Base-by-base conservation (phyloP, 805 yeast species). In the Ogataea zsoltii region DNA sequence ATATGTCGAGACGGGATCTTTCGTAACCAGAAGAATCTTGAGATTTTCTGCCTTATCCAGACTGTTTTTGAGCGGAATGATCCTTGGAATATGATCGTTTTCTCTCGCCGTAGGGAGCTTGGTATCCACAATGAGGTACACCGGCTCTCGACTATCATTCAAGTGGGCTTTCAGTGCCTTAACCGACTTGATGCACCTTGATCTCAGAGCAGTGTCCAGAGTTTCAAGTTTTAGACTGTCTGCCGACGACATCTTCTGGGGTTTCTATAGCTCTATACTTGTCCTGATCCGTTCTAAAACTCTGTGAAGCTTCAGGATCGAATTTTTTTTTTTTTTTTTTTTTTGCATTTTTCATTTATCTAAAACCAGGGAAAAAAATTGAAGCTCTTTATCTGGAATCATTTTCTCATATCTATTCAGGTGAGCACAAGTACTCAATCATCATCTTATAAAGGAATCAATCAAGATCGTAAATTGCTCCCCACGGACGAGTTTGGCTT, bases 1-100 rank as follows among this genome's bases (percentile, higher is more conserved):
- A 55, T 80, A 86, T 6, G 72, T 70, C 4, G 76, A 69, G 4
- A 83, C 77, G 1, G 92, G 91, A 57, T 88, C 94, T 51, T 84
- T 86, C 7, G 92, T 84, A 12, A 88, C 73, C 15, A 88, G 68
- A 3, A 86, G 60, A 4, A 85, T 74, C 17, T 79, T 68, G 40
- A 75, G 68, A 16, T 76, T 75, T 16, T 74, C 73, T 2, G 79
- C 60, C 45, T 70, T 72, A 42, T 74, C 75, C 45, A 85, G 61
- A 50, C 77, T 74, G 51, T 75, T 68, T 0, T 78, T 71, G 11
- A 85, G 51, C 3, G 88, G 86, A 18, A 83, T 69, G 39, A 83
- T 75, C 33, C 87, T 66, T 3, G 87, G 85, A 1, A 76, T 68
- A 50, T 70, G 67, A 49, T 80, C 85, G 38, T 70, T 72, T 19